A percentile compares a stretch with the other conserved stretches of the same genome.
Conservation (phyloP, 306 rosid species). For the Rosa persica region DNA sequence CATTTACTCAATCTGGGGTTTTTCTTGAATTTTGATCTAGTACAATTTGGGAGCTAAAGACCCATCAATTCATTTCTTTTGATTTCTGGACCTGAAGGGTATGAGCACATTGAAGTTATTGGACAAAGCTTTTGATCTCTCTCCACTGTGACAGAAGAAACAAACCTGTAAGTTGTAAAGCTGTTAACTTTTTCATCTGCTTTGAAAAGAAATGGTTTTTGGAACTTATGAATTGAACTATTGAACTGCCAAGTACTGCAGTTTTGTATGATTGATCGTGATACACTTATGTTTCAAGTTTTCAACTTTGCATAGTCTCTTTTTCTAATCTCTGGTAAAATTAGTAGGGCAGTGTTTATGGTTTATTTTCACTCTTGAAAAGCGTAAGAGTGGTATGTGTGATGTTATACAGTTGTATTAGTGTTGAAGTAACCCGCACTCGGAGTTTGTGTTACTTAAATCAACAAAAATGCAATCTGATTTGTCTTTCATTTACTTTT, state of each 20-base stretch:
- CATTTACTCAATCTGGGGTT: background rate
- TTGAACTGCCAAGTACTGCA: background rate
- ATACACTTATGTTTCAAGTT: background rate
- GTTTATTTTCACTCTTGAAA: background rate
- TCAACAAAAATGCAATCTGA: background rate
- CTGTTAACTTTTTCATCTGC: background rate
- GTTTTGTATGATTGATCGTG: background rate
- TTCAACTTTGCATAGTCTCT: background rate
- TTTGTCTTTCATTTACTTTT: background rate
- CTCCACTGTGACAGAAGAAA: background rate
- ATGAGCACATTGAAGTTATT: background rate
- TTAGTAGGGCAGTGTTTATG: background rate
- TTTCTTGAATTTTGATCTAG: background rate
- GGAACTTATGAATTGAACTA: background rate
- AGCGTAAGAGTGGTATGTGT: background rate
- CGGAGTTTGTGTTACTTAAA: background rate
- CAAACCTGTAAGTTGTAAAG: background rate
- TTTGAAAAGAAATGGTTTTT: background rate
- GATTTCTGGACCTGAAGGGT: background rate
- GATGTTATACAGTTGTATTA: background rate
- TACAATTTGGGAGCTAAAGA: background rate
- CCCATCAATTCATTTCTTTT: background rate
- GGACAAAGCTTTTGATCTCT: background rate
- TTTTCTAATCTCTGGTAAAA: background rate
- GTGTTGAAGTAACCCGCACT: background rate